phyloP scores from a whole-genome alignment of 306 rosid genomes.

The Purshia tridentata region DNA sequence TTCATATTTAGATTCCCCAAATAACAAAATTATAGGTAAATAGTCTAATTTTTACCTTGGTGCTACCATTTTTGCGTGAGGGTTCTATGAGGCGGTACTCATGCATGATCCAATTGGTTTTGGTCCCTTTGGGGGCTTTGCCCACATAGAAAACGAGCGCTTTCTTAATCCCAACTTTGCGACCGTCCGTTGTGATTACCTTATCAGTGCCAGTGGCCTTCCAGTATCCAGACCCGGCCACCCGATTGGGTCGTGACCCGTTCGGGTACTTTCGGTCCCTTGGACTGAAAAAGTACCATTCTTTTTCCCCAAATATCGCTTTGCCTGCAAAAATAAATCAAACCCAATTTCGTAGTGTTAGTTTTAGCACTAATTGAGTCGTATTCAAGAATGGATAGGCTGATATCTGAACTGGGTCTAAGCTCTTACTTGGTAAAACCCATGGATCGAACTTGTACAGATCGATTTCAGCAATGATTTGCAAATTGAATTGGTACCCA shows the following conservation, averaged over 20 bases:
- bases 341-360: background rate
- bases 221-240: conserved; percentile 96
- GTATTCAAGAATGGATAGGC: too few relatives aligned
- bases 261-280: conserved; percentile 88
- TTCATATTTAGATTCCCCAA: background rate
- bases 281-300: conserved; percentile 93
- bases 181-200: conserved; percentile 66
- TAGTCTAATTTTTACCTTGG: conserved; percentile 42
- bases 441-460: conserved; percentile 91
- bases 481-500: conserved; percentile 75
- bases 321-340: conserved; percentile 44
- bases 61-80: conserved; percentile 57
- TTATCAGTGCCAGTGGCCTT: conserved; percentile 96
- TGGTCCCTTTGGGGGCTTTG: conserved; percentile 89
- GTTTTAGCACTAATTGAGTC: background rate
- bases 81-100: conserved; percentile 80
- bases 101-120: conserved; percentile 97
- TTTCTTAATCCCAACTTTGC: conserved; percentile 87
- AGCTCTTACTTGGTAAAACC: conserved; percentile 70
- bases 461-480: conserved; percentile 78
- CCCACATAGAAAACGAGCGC: conserved; percentile 91
- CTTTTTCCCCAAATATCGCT: conserved; percentile 88
- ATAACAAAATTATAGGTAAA: background rate
- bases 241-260: conserved; percentile 89
- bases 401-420: background rate